Base-by-base conservation (phyloP, 306 rosid genomes). In the Lotus japonicus region DNA sequence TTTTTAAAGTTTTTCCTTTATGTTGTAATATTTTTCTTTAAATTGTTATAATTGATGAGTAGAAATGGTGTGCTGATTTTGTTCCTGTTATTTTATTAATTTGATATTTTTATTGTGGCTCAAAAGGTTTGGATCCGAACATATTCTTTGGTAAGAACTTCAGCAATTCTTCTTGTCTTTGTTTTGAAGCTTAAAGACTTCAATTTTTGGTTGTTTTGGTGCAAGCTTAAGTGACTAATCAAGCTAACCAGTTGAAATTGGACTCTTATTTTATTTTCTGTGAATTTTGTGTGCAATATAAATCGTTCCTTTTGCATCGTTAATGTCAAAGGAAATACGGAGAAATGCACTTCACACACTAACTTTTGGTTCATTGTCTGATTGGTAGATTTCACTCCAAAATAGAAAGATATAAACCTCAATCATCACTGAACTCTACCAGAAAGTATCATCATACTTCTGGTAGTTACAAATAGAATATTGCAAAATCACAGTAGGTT, bases 121-220 rank as follows among this genome's bases (percentile, higher is more conserved):
- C 50, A 6, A 33, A 54, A 69, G 45, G 58, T 41, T 23, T 80
- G 59, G 84, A 81, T 81, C 84, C 45, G 76, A 54, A 70, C 17
- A 64, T 39, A 26, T 46, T 79, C 18, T 41, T 57, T 58, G 66
- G 58, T 73, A 64, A 41, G 73, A 5, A 11, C 64, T 58, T 58
- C 12, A 0, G 31, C 11, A 56, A 46, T 64, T 70, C 0, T 31
- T 68, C 2, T 8, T 11, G 11, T 70, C 23, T 64, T 26, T 7
- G 17, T 31, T 50, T 21, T 14, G 15, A 16, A 15, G 53, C 1
- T 14, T 13, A 7, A 50, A 6, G 9, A 48, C 12, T 44, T 63
- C 16, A 3, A 52, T 31, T 31, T 31, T 31, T 1, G 36, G 36
- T 26, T 7, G 17, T 31, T 50, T 21, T 11, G 15, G 53, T 15